These are phyloP conservation scores for Trichoderma simmonsii DNA, from an alignment of 2,329 filamentous ascomycete genomes.

Conservation along the genomic window DNA sequence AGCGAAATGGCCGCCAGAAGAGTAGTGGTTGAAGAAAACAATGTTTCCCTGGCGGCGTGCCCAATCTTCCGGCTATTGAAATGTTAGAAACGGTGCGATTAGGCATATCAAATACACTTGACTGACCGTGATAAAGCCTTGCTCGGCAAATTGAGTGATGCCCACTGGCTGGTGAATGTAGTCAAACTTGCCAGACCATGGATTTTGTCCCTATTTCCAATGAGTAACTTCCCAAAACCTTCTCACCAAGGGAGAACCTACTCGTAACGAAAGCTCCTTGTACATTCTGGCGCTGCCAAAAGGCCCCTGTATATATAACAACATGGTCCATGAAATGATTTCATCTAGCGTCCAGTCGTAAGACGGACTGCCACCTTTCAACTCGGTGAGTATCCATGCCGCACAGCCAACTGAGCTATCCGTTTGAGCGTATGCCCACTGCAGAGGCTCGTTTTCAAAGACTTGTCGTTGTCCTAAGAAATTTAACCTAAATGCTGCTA, in stretches of 20 bases:
- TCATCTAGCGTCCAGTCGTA: neutral
- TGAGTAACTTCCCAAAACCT: accelerated
- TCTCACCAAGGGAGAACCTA: neutral
- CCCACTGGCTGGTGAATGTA: neutral
- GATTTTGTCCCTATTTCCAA: neutral
- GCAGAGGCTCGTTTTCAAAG: neutral
- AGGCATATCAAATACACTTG: neutral
- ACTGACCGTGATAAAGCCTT: neutral
- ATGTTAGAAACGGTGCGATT: neutral
- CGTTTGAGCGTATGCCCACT: neutral
- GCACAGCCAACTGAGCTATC: neutral
- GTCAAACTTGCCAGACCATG: neutral
- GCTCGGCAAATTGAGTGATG: neutral
- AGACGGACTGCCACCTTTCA: neutral
- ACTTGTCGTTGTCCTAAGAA: neutral
- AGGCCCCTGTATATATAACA: neutral
- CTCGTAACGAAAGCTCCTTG: neutral
- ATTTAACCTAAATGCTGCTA: neutral
- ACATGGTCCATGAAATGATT: neutral
- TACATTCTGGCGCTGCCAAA: neutral
- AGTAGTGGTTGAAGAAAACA: neutral
- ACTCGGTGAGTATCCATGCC: neutral
- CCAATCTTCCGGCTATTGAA: neutral
- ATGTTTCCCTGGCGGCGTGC: neutral
- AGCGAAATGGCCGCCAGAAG: neutral